Base-by-base conservation (phyloP, 129 eudicot species). In the Centrapalus pauciflorus region DNA sequence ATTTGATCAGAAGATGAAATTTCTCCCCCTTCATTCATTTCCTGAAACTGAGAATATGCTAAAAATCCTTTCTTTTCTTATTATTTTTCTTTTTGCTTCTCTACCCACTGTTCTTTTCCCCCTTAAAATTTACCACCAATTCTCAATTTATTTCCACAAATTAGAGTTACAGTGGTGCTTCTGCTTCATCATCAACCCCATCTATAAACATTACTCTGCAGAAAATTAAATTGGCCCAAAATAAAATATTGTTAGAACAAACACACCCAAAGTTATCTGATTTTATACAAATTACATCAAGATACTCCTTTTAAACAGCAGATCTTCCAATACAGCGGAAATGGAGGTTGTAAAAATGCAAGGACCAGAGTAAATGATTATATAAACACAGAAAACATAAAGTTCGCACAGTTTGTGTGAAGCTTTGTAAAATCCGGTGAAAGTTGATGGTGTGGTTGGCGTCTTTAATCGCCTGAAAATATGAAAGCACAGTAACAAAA, bases 1-100 rank as follows among this genome's bases (percentile, higher is more conserved):
- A 67, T 50, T 13, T 77, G 61, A 0, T 55, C 26, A 27, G 83
- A 73, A 69, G 51, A 51, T 57, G 79, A 74, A 40, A 66, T 62
- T 77, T 75, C 77, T 37, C 67, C 58, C 17, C 56, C 74, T 48
- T 66, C 61, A 49, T 77, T 87, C 93, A 85, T 88, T 43, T 62
- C 55, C 58, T n/a, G 28, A 66, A 23, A 48, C 27, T 16, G 1
- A 20, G 40, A 76, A 76, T 37, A 79, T 24, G 69, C 66, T 52
- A 61, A 48, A 62, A 55, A 57, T 24, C 71, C n/a, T n/a, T n/a
- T n/a, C n/a, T n/a, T n/a, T n/a, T n/a, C n/a, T 25, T 35, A 8
- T 65, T 52, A 58, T 58, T 66, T 38, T 25, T 11, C 16, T 17
- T 67, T 33, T 50, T 51, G 24, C 7, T 40, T 19, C 9, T 12